Conservation (phyloP, 352 stramenopile species). For the Pythium diclinum region DNA sequence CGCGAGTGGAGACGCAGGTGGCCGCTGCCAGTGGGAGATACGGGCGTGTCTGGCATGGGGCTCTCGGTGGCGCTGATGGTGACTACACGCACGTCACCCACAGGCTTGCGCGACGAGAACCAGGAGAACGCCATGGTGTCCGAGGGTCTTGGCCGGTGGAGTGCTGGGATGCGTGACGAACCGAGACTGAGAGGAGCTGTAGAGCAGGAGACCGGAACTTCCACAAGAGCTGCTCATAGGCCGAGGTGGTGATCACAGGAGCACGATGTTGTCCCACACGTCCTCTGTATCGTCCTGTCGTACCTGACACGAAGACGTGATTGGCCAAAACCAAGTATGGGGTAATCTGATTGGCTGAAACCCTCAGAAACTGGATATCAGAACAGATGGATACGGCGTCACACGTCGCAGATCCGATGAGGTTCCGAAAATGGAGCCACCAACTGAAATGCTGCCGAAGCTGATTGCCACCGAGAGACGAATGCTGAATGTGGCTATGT, state of each 20-base stretch:
- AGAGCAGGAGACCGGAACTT: not conserved
- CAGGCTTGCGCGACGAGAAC: constrained; percentile 1
- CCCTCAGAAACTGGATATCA: not conserved
- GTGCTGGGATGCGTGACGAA: not conserved
- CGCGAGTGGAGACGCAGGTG: constrained; percentile 22
- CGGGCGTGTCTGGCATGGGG: constrained; percentile 5
- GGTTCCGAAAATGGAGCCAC: not conserved
- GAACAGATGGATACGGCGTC: not conserved
- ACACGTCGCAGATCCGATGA: not conserved
- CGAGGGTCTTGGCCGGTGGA: not conserved
- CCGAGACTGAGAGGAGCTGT: not conserved
- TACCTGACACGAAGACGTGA: constrained; percentile 6
- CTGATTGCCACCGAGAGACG: not conserved
- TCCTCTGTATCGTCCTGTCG: constrained; percentile 2
- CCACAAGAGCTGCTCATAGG: not conserved
- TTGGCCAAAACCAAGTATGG: not conserved
- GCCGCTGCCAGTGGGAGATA: constrained; percentile 7
- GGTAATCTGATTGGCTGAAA: not conserved
- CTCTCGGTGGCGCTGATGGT: not conserved
- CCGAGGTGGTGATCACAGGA: not conserved
- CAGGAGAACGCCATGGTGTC: constrained; percentile 6
- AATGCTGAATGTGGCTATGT: constrained; percentile 6
- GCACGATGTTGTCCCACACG: not conserved
- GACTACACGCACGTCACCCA: not conserved
- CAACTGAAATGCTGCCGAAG: not conserved